phyloP scores from a whole-genome alignment of 805 yeast species.

The Vanderwaltozyma polyspora region DNA sequence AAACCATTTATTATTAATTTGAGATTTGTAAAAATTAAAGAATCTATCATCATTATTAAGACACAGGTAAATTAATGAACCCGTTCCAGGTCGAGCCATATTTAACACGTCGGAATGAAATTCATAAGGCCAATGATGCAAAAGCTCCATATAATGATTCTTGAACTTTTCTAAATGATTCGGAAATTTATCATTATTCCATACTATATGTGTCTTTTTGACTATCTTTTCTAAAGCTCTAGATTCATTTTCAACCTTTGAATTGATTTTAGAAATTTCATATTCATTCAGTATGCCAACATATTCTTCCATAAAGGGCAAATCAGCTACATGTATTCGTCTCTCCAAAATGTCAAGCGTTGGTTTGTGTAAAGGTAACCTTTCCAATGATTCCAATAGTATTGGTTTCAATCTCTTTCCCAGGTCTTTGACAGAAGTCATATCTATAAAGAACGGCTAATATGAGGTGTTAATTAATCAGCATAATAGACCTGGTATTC shows the following conservation, averaged over 20 bases:
- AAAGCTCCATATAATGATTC: slow-evolving; percentile 1
- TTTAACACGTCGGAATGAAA: background rate
- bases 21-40: background rate
- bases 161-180: slow-evolving; percentile 1
- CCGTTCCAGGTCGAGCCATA: background rate
- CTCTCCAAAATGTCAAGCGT: too few relatives aligned
- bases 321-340: too few relatives aligned
- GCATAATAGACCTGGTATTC: too few relatives aligned
- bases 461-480: too few relatives aligned
- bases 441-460: too few relatives aligned
- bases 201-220: slow-evolving; percentile 1
- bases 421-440: too few relatives aligned
- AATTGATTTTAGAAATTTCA: background rate
- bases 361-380: too few relatives aligned
- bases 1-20: too few relatives aligned
- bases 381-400: too few relatives aligned
- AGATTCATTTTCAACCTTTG: background rate
- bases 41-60: background rate
- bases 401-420: too few relatives aligned
- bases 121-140: slow-evolving; percentile 4
- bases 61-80: background rate
- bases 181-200: slow-evolving; percentile 1
- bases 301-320: too few relatives aligned
- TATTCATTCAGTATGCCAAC: background rate
- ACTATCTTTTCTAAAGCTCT: slow-evolving; percentile 1